A percentile compares a stretch with the other conserved stretches of the same genome.
Evolutionary conservation across 495 filamentous ascomycete genomes (phyloP).

Genomic region (Penicillium psychrofluorescens): DNA sequence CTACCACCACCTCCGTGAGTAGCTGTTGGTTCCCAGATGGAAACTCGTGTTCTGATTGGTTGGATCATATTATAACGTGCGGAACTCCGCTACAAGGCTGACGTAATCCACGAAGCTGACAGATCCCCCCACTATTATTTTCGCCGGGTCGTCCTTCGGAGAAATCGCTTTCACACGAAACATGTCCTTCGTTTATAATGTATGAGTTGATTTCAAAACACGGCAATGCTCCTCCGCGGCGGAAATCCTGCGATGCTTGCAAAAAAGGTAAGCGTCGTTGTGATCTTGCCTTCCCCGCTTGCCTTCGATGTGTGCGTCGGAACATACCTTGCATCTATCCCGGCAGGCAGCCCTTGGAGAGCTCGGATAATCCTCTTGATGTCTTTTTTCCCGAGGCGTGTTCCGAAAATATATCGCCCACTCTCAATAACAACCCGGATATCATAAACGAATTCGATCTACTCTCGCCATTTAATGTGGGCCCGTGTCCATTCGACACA

Average conservation of each 20-base stretch:
- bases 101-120: not conserved
- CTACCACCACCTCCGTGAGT: slow-evolving; percentile 3
- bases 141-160: not conserved
- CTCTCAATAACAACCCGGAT: not conserved
- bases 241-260: slow-evolving; percentile 47
- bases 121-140: not conserved
- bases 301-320: slow-evolving; percentile 38
- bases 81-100: slow-evolving; percentile 20
- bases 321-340: slow-evolving; percentile 39
- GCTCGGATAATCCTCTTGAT: too few species aligned
- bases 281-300: slow-evolving; percentile 39
- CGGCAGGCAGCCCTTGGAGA: slow-evolving; percentile 7
- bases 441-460: not conserved
- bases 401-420: too few species aligned
- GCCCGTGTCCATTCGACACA: too few species aligned
- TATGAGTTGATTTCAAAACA: not conserved
- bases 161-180: not conserved
- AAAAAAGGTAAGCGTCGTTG: slow-evolving; percentile 47
- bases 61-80: slow-evolving; percentile 12
- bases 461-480: not conserved
- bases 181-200: too few species aligned
- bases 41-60: slow-evolving; percentile 2
- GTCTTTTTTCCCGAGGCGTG: too few species aligned
- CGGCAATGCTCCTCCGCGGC: slow-evolving; percentile 29
- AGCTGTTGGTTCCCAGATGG: too few species aligned